Percentiles rank a stretch among this genome's conserved stretches.
These are phyloP conservation scores for Chlorella sp. DNA, from an alignment of 139 green algal species.

Conservation along the genomic window DNA sequence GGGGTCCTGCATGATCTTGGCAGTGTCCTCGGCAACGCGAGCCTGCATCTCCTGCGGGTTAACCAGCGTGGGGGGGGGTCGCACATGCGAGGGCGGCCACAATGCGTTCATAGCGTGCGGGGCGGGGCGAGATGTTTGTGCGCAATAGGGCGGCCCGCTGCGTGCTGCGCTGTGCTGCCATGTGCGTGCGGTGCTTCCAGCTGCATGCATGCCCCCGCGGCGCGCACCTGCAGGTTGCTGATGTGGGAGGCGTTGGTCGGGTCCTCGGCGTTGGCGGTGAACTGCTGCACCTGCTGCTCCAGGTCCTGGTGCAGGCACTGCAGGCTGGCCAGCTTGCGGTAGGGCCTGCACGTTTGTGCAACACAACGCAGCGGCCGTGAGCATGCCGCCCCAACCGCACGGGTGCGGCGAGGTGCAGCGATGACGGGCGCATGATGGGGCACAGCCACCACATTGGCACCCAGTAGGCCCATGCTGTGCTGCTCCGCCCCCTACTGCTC, in stretches of 20 bases:
- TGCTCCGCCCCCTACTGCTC: no score
- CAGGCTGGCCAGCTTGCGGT: slow-evolving; percentile 3
- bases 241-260: not conserved
- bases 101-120: not conserved
- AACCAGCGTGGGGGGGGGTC: not conserved
- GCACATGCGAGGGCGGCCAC: not conserved
- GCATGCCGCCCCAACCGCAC: no score
- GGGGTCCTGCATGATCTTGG: slow-evolving; percentile 1
- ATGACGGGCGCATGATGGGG: no score
- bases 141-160: no score
- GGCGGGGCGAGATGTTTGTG: no score
- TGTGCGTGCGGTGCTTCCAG: no score
- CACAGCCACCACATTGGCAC: no score
- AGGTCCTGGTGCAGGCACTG: not conserved
- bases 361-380: no score
- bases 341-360: slow-evolving; percentile 4
- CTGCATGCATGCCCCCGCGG: no score
- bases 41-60: slow-evolving; percentile 6
- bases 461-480: no score
- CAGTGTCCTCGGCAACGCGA: not conserved
- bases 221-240: not conserved
- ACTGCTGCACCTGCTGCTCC: not conserved
- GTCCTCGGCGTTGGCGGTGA: not conserved
- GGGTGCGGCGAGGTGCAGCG: no score
- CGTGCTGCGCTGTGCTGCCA: no score